phyloP scores from a whole-genome alignment of 345 rosid genomes.

The Hibiscus mutabilis region DNA sequence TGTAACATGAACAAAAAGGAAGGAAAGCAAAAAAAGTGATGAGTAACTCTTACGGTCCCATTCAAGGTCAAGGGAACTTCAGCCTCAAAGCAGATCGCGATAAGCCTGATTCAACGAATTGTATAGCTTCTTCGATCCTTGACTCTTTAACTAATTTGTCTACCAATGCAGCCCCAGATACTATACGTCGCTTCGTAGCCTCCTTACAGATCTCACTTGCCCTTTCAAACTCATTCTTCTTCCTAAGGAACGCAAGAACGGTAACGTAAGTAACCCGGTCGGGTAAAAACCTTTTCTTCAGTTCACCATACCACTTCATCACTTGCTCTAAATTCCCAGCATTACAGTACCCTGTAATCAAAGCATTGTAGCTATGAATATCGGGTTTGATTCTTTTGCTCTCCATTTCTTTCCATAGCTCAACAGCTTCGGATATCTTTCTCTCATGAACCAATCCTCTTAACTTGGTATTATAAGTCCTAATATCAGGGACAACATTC shows the following conservation, averaged over 20 bases:
- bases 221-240: constrained; percentile 44
- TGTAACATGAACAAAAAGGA: neutral
- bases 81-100: neutral
- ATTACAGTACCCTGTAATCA: constrained; percentile 46
- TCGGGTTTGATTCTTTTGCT: constrained; percentile 34
- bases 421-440: constrained; percentile 37
- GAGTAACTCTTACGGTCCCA: neutral
- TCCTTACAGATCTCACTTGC: constrained; percentile 44
- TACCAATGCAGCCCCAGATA: constrained; percentile 31
- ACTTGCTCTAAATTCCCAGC: constrained; percentile 41
- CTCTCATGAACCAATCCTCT: constrained; percentile 41
- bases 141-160: constrained; percentile 43
- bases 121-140: constrained; percentile 29
- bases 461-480: constrained; percentile 55
- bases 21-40: neutral
- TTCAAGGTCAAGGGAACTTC: neutral
- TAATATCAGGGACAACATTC: constrained; percentile 40
- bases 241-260: constrained; percentile 39
- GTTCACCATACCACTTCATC: constrained; percentile 39
- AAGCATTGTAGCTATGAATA: constrained; percentile 34
- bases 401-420: constrained; percentile 37
- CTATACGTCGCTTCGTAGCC: constrained; percentile 19
- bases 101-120: neutral
- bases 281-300: constrained; percentile 21
- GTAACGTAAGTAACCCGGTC: constrained; percentile 26